phyloP scores from a whole-genome alignment of 495 filamentous ascomycete species.

The Annulohypoxylon moriforme region DNA sequence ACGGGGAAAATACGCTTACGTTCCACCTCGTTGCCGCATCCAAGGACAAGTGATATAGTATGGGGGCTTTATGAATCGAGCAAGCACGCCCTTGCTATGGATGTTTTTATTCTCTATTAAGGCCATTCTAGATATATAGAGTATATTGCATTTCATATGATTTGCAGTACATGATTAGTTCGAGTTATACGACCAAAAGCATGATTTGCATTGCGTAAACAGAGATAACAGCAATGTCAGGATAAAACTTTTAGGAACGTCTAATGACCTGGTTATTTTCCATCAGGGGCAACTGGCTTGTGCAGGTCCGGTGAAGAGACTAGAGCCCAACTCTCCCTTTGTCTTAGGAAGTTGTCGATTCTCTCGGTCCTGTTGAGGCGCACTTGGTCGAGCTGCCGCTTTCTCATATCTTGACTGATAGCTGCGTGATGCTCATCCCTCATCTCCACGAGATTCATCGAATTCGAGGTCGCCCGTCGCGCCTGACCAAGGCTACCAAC shows the following conservation, averaged over 20 bases:
- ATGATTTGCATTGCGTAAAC: background rate
- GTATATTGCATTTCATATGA: background rate
- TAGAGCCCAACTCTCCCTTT: constrained; percentile 64
- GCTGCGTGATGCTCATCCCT: constrained; percentile 70
- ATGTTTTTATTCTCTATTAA: background rate
- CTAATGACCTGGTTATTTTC: background rate
- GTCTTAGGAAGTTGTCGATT: constrained; percentile 77
- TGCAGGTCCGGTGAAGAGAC: constrained; percentile 1
- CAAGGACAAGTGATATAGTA: background rate
- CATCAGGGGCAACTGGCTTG: constrained; percentile 3
- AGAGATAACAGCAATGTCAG: background rate
- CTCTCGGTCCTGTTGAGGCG: constrained; percentile 68
- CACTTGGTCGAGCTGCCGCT: constrained; percentile 63
- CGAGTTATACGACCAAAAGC: background rate
- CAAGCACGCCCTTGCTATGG: too few species aligned
- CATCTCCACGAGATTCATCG: constrained; percentile 68
- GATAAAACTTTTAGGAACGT: background rate
- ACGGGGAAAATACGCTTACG: constrained; percentile 14
- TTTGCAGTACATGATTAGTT: background rate
- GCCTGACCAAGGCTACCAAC: constrained; percentile 75
- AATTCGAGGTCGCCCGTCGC: constrained; percentile 69
- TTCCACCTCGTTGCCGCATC: constrained; percentile 27
- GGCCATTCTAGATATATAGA: background rate
- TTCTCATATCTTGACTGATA: constrained; percentile 69
- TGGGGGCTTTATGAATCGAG: background rate